Base-by-base conservation (phyloP, 2,329 filamentous ascomycete species). In the Colletotrichum theobromicola region DNA sequence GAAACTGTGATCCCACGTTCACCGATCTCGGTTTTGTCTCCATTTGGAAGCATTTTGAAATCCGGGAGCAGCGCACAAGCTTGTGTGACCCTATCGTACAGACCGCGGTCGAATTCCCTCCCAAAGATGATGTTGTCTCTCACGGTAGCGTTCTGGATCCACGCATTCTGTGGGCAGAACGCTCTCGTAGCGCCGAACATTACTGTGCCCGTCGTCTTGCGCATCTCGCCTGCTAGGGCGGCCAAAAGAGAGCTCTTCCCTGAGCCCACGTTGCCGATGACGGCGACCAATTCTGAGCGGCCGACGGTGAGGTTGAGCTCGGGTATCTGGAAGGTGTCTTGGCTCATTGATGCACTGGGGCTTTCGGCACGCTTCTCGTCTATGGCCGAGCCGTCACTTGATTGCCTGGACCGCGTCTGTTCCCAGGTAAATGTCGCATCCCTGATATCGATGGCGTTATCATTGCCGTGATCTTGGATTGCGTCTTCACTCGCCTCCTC, bases 1-100 rank as follows among this genome's bases (percentile, higher is more conserved):
- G 95, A 98, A 2, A 98, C 94, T 1, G 95, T 98, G 80, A 98
- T 98, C 65, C 96, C 96, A 75, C 95, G 92, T 83, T 98, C 96
- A 26, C 96, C 96, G 80, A 98, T 98, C 82, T 98, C 96, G 0
- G 96, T 98, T 78, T 90, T 84, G 79, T 98, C 96, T 10, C 95
- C 94, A 72, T 94, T 90, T 0, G 96, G 96, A 18, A 98, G 88
- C 92, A 98, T 98, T 64, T 98, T 94, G 7, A 98, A 84, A 86
- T 98, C 96, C 0, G 94, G 90, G 67, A 93, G 88, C 10, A 98
- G 87, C 2, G 96, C 95, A 82, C 96, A 98, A 15, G 95, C 94
- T 81, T 93, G 90, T 28, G 98, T 88, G 18, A 98, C 95, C 62
- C 93, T 85, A 63, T 93, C 89, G 80, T 98, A 97, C 95, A 95